A percentile compares a stretch with the other conserved stretches of the same genome.
Conservation (phyloP, 202 grass and related monocot genomes). For the Zizania palustris region DNA sequence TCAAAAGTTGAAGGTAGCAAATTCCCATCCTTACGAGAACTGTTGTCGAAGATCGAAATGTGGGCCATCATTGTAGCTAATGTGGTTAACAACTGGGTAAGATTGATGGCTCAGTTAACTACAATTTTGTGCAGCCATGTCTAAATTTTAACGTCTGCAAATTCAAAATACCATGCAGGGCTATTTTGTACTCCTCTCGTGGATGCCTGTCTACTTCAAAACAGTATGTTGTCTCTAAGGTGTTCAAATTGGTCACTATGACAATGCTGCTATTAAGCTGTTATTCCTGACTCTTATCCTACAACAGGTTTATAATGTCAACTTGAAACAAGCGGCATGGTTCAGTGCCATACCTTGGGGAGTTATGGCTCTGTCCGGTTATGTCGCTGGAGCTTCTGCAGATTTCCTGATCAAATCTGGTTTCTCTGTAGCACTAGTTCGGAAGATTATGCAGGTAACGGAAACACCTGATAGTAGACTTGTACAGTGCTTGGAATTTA, state of each 20-base stretch:
- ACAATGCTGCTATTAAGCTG: conserved; percentile 1
- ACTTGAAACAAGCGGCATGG: conserved; percentile 98
- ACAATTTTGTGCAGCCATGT: neutral
- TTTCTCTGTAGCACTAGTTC: conserved; percentile 46
- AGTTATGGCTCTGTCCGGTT: conserved; percentile 92
- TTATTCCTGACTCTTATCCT: conserved; percentile 30
- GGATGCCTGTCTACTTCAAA: conserved; percentile 99
- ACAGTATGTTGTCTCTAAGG: conserved; percentile 52
- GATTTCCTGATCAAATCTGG: conserved; percentile 90
- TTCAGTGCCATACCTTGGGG: conserved; percentile 95
- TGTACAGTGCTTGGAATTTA: neutral
- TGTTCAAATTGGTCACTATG: conserved; percentile 16
- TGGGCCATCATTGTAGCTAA: conserved; percentile 87
- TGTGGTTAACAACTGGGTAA: conserved; percentile 97
- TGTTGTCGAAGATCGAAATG: conserved; percentile 66
- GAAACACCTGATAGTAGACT: neutral
- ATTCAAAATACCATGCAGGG: conserved; percentile 60
- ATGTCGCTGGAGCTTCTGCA: conserved; percentile 82
- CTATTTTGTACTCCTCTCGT: conserved; percentile 92
- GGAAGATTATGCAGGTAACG: conserved; percentile 93
- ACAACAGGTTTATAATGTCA: conserved; percentile 87
- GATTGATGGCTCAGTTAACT: conserved; percentile 12
- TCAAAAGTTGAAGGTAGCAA: conserved; percentile 57
- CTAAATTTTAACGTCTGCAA: conserved; percentile 27
- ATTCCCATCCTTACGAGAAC: conserved; percentile 59